Evolutionary conservation across 805 yeast genomes (phyloP), one percentile per base, ranked within the genome.

Genomic region (Huiozyma naganishii): DNA sequence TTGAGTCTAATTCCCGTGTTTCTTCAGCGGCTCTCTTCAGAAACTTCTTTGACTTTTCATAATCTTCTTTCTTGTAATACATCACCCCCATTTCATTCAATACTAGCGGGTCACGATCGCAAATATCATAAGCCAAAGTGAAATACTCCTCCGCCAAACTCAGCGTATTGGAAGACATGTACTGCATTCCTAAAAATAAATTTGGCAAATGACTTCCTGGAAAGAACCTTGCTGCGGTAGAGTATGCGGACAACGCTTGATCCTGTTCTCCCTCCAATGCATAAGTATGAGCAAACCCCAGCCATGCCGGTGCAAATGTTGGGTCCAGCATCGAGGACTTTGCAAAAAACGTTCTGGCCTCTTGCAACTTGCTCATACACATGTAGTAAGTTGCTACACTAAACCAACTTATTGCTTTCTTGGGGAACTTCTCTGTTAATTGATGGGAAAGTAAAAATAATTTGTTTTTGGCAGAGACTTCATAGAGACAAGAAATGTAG

Each of bases 191-290:
- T 35, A 92, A 69, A 54, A 85, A 90, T 46, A 92, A 66, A 55
- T 83, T 79, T 1, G 98, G 97, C 39, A 89, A 65, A 60, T 92
- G 97, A 4, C 89, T 80, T 1, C 95, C 95, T 0, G 89, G 88
- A 55, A 92, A 92, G 37, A 89, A 71, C 48, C 96, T 69, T 1
- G 95, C 87, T 0, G 97, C 97, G 9, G 95, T 89, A 1, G 97
- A 89, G 63, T 89, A 92, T 0, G 97, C 97, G 45, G 96, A 83
- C 23, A 92, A 83, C 1, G 97, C 97, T 63, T 92, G 97, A 61
- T 92, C 99, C 61, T 92, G 97, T 63, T 92, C 99, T n/a, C 96
- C 95, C 61, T 92, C 98, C 3, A 85, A 81, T 0, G 96, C 96
- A 73, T 89, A 92, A 0, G 97, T 89, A 57, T 90, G 97, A 1